Conservation (phyloP, 345 rosid species). For the Lumnitzera littorea region DNA sequence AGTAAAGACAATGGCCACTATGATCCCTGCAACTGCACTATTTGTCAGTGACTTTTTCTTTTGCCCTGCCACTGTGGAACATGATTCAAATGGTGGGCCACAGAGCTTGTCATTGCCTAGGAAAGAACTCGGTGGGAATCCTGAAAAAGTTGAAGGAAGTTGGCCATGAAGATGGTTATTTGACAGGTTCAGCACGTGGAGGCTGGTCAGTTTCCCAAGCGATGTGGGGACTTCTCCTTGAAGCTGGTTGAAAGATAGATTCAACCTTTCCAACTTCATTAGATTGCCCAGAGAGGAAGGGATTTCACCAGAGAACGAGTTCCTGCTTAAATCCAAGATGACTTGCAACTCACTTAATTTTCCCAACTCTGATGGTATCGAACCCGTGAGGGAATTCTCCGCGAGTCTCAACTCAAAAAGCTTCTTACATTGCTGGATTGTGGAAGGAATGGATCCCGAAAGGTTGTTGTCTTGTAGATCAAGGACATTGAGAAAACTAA, state of each 20-base stretch:
- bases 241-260: constrained; percentile 64
- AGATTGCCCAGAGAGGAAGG: constrained; percentile 61
- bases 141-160: constrained; percentile 46
- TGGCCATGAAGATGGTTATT: constrained; percentile 62
- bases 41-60: constrained; percentile 25
- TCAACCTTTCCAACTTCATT: constrained; percentile 59
- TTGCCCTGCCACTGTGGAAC: constrained; percentile 20
- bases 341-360: constrained; percentile 71
- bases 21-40: constrained; percentile 32
- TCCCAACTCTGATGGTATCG: constrained; percentile 69
- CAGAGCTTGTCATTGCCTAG: constrained; percentile 42
- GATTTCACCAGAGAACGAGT: constrained; percentile 48
- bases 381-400: constrained; percentile 51
- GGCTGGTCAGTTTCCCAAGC: constrained; percentile 68
- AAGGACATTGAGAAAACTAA: constrained; percentile 69
- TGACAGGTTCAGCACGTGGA: constrained; percentile 65
- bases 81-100: constrained; percentile 50
- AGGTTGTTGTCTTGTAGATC: constrained; percentile 60
- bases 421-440: constrained; percentile 62
- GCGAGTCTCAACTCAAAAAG: constrained; percentile 72
- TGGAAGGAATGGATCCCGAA: constrained; percentile 61
- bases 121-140: constrained; percentile 53
- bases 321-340: constrained; percentile 64
- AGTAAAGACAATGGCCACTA: constrained; percentile 47
- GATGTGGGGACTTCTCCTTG: constrained; percentile 52